These are phyloP conservation scores for Lathyrus aphaca DNA, from an alignment of 306 rosid species.

Conservation along the genomic window DNA sequence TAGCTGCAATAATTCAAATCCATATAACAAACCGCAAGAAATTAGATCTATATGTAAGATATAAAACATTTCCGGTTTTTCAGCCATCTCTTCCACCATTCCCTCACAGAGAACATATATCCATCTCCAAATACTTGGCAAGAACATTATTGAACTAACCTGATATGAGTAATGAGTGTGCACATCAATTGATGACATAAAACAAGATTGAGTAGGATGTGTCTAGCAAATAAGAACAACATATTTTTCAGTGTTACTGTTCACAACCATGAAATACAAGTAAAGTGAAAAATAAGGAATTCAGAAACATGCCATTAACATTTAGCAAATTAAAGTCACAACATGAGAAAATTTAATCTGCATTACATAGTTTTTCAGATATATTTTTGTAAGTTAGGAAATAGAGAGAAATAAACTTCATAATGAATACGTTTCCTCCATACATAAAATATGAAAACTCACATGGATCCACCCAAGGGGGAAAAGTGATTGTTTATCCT, in stretches of 20 bases:
- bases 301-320: slow-evolving; percentile 3
- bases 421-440: slow-evolving; percentile 17
- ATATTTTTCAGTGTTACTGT: slow-evolving; percentile 31
- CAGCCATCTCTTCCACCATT: too few relatives aligned
- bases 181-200: slow-evolving; percentile 96
- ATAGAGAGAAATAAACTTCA: slow-evolving; percentile 15
- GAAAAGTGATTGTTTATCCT: too few relatives aligned
- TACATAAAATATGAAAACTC: slow-evolving; percentile 46
- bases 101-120: too few relatives aligned
- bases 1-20: slow-evolving; percentile 5
- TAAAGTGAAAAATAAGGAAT: slow-evolving; percentile 17
- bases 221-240: slow-evolving; percentile 40
- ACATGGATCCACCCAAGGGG: too few relatives aligned
- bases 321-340: slow-evolving; percentile 3
- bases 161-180: slow-evolving; percentile 99
- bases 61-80: too few relatives aligned
- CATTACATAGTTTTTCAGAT: not conserved
- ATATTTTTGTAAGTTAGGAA: not conserved
- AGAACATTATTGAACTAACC: slow-evolving; percentile 51
- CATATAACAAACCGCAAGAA: too few relatives aligned
- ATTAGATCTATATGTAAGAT: too few relatives aligned
- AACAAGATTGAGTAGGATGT: too few relatives aligned
- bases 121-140: too few relatives aligned
- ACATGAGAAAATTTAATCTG: slow-evolving; percentile 10
- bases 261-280: slow-evolving; percentile 6